Evolutionary conservation across 1,139 yeast genomes (phyloP), one percentile per base, ranked within the genome.

Genomic region (Tardiomyces digboiensis): DNA sequence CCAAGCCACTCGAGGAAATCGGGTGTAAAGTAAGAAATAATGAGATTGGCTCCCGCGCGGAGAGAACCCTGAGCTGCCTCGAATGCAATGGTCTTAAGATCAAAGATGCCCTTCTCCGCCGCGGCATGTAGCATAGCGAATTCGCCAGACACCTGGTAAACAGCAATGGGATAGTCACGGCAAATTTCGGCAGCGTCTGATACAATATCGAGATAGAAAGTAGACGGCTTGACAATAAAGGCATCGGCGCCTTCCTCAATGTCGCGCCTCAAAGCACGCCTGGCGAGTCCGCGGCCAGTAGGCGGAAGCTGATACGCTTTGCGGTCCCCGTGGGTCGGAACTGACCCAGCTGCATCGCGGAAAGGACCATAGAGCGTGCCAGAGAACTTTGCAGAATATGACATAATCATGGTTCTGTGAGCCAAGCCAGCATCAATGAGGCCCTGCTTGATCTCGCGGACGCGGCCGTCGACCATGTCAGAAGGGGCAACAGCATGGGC

Each of bases 61-160:
- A 91, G 72, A 57, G 85, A 81, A 2, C 98, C 97, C 52, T 85
- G 74, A 55, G 91, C 96, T 43, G 94, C 72, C 66, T 91, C 99
- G 59, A 84, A 85, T 0, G 97, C 98, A 66, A 91, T 83, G 7
- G 78, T 73, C 64, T 87, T 83, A 64, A 93, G 73, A 62, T 91
- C 97, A 48, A 82, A 86, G 46, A 89, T 76, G 21, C 95, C 95
- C 72, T 89, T 89, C 57, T 89, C 97, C 23, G 97, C 97, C 42
- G 97, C 98, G 8, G 98, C 98, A 61, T 89, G 95, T 52, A 91
- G 69, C 98, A 93, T 91, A 42, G 98, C 97, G 61, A 78, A 91
- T 66, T 91, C 99, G 41, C 99, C 99, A 64, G 93, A 80, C 26
- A 91, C 99, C 63, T 93, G 98, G 65, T 91, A 91, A 21, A 95